Conservation (phyloP, 2,329 filamentous ascomycete genomes). For the Alternaria sp. region DNA sequence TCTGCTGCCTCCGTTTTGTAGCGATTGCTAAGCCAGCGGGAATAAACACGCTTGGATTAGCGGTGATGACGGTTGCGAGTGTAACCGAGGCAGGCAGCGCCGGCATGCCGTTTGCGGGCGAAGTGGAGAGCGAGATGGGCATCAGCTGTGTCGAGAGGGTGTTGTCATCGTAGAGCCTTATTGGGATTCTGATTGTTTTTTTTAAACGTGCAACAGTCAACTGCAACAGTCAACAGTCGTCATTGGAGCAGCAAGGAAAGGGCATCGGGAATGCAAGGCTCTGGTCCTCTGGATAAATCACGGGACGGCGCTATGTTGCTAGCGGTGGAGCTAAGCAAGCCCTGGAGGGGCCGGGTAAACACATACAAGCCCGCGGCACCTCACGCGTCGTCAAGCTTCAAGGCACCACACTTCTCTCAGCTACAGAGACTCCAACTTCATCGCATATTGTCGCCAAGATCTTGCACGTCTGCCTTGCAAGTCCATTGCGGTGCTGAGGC, state of each 20-base stretch:
- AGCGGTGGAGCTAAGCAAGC: not conserved
- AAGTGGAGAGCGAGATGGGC: conserved; percentile 1
- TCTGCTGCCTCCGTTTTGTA: conserved; percentile 9
- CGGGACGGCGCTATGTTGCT: conserved; percentile 4
- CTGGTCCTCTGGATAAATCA: not conserved
- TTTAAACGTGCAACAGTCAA: not conserved
- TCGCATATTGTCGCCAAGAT: not conserved
- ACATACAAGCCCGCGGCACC: not conserved
- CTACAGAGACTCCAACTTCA: not conserved
- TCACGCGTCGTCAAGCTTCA: conserved; percentile 5
- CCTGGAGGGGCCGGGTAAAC: not conserved
- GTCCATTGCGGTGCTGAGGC: not conserved
- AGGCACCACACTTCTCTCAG: not conserved
- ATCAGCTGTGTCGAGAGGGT: not conserved
- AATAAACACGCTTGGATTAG: conserved; percentile 8
- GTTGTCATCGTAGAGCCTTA: not conserved
- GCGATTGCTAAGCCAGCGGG: conserved; percentile 8
- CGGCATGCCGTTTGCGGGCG: conserved; percentile 3
- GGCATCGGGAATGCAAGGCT: not conserved
- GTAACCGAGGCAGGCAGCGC: conserved; percentile 13
- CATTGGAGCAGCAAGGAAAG: conserved; percentile 1
- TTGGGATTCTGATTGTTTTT: not conserved
- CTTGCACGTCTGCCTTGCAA: not conserved
- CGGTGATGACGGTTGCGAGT: conserved; percentile 6
- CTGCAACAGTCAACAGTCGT: not conserved